Conservation (phyloP, 2,329 filamentous ascomycete genomes). For the Orbilia javanica region DNA sequence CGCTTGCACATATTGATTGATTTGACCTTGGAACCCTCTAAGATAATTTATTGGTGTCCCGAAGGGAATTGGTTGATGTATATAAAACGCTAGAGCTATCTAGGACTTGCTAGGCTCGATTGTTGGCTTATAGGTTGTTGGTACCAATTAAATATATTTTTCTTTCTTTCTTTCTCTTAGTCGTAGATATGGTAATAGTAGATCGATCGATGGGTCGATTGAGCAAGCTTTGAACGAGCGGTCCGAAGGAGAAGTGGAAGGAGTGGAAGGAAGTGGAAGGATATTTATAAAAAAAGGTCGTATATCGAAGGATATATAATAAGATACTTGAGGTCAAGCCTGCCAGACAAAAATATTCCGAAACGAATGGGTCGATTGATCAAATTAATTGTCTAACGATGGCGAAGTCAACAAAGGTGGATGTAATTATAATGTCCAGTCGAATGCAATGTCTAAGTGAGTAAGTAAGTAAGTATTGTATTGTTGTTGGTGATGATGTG, state of each 20-base stretch:
- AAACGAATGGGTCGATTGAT: constrained; percentile 47
- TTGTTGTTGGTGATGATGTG: constrained; percentile 57
- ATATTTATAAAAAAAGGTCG: not conserved
- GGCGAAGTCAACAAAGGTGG: constrained; percentile 37
- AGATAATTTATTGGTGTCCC: constrained; percentile 8
- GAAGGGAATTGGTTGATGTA: not conserved
- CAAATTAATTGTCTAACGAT: constrained; percentile 2
- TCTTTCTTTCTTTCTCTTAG: too few relatives aligned
- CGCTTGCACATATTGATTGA: constrained; percentile 81
- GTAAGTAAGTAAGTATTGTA: too few relatives aligned
- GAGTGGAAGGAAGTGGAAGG: not conserved
- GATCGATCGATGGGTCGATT: constrained; percentile 22
- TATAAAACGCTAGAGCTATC: constrained; percentile 35
- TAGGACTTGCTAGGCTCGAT: constrained; percentile 30
- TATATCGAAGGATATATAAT: constrained; percentile 12
- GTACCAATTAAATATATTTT: constrained; percentile 15
- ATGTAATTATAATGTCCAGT: constrained; percentile 17
- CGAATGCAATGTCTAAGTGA: too few relatives aligned
- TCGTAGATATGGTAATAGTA: constrained; percentile 34
- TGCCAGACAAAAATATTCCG: constrained; percentile 19
- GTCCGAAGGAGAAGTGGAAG: constrained; percentile 15
- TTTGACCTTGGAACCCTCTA: constrained; percentile 42
- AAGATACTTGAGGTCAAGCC: constrained; percentile 11
- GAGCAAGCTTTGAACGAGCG: too few relatives aligned
- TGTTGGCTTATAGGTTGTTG: constrained; percentile 28